Base-by-base conservation (phyloP, 2,329 filamentous ascomycete species). In the Fusarium temperatum region DNA sequence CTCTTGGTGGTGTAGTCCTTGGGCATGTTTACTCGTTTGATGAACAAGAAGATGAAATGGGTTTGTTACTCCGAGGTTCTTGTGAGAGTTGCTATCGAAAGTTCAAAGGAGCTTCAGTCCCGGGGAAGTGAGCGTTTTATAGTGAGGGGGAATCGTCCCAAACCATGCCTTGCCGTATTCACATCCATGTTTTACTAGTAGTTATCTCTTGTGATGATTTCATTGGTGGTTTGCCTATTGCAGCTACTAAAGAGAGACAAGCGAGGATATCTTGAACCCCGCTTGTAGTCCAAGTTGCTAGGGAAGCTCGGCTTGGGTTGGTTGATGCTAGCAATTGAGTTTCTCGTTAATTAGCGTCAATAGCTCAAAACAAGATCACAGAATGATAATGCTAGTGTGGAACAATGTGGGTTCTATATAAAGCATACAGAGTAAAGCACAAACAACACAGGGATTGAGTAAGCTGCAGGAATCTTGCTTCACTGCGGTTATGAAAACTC, bases 1-100 rank as follows among this genome's bases (percentile, higher is more conserved):
- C 83, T 81, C 77, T 86, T 87, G 82, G 84, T 84, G 3, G 77
- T 77, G 81, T 83, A 88, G 54, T 61, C 60, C 13, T 78, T 65
- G 32, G 68, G 48, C 74, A 77, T 78, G 10, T 28, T 74, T 66
- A 20, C 14, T 57, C 35, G 41, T 26, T 54, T 47, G 5, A 22
- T 32, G 50, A 28, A 17, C 20, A 17, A 36, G 38, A 13, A 38
- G 13, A 28, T 28, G 22, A n/a, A 8, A n/a, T 48, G 41, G 18
- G 41, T 41, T 35, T 42, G 35, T 39, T 50, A 10, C 10, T 24
- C 18, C 26, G 26, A 54, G 26, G 28, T 54, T 30, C 44, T 35
- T 51, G 26, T 26, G 28, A 38, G n/a, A 20, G 35, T 39, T 15
- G n/a, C 41, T 41, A 44, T 53, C 24, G 39, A 57, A 45, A 48